A percentile compares a stretch with the other conserved stretches of the same genome.
Conservation (phyloP, 768 basidiomycete genomes). For the Rhodosporidiobolus odoratus region DNA sequence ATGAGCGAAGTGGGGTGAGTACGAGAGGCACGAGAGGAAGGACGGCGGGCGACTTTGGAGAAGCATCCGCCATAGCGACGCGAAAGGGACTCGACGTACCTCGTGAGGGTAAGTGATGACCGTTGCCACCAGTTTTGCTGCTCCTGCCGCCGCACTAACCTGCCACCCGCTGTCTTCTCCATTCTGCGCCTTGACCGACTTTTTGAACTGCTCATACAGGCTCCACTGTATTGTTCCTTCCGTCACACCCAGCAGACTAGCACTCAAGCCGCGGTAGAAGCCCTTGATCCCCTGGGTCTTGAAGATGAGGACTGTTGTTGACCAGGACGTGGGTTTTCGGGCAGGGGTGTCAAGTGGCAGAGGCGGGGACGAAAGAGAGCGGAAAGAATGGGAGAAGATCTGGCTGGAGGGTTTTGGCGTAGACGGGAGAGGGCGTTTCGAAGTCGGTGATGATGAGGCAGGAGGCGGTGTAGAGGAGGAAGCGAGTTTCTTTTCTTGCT, state of each 20-base stretch:
- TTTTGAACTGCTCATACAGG: constrained; percentile 86
- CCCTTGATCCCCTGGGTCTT: constrained; percentile 75
- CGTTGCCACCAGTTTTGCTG: constrained; percentile 87
- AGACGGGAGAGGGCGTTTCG: constrained; percentile 8
- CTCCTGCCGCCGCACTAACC: constrained; percentile 83
- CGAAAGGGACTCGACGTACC: constrained; percentile 52
- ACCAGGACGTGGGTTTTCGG: constrained; percentile 32
- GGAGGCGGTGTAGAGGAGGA: constrained; percentile 2
- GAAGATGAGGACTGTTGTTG: constrained; percentile 63
- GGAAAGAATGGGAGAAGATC: constrained; percentile 36
- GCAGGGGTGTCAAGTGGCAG: constrained; percentile 12
- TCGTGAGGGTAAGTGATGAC: constrained; percentile 98
- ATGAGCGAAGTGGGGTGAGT: neutral
- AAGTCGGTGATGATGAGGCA: neutral
- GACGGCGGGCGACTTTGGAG: too few species aligned
- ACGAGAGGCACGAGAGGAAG: neutral
- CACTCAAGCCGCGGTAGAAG: constrained; percentile 91
- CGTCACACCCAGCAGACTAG: constrained; percentile 90
- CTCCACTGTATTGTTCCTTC: constrained; percentile 98
- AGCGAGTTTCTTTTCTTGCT: constrained; percentile 14
- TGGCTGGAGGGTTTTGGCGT: neutral
- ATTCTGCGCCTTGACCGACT: constrained; percentile 54
- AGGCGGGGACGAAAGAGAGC: constrained; percentile 28
- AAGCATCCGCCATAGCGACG: too few species aligned
- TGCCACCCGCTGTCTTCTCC: constrained; percentile 62